Evolutionary conservation across 1,139 yeast species (phyloP).

Genomic region (Kodamaea fungicola): DNA sequence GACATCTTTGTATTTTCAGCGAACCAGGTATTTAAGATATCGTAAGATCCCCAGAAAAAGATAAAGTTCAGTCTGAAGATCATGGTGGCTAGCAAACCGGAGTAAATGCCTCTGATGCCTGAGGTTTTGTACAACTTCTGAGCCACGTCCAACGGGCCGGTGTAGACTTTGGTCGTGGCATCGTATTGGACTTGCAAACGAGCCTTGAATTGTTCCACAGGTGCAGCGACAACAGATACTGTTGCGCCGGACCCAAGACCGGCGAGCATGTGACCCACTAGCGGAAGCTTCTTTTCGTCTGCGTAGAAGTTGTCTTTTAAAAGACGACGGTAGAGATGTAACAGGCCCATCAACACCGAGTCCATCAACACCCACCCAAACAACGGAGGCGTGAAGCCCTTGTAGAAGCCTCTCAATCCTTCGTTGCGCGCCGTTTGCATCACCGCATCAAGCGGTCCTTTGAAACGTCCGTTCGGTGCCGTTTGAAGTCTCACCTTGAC

Average conservation of each 20-base stretch:
- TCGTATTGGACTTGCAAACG: constrained; percentile 88
- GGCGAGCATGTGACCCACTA: constrained; percentile 71
- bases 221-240: constrained; percentile 91
- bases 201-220: constrained; percentile 86
- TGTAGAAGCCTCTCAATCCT: constrained; percentile 74
- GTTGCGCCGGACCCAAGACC: constrained; percentile 87
- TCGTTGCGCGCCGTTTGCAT: constrained; percentile 67
- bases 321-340: constrained; percentile 70
- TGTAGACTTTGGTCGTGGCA: constrained; percentile 61
- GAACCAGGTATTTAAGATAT: constrained; percentile 68
- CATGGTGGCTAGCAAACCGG: constrained; percentile 83
- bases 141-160: constrained; percentile 79
- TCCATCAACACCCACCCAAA: constrained; percentile 96
- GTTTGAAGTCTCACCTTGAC: constrained; percentile 87
- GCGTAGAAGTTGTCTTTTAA: constrained; percentile 63
- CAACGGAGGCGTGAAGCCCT: constrained; percentile 89
- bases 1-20: constrained; percentile 60
- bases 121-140: constrained; percentile 48
- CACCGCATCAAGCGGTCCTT: constrained; percentile 81
- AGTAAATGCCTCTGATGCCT: constrained; percentile 72
- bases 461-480: constrained; percentile 64
- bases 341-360: constrained; percentile 80
- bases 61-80: constrained; percentile 82
- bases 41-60: constrained; percentile 95
- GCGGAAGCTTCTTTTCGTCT: constrained; percentile 58